phyloP scores from a whole-genome alignment of 1,284 basidiomycete species.

The Wolfiporia cocos region DNA sequence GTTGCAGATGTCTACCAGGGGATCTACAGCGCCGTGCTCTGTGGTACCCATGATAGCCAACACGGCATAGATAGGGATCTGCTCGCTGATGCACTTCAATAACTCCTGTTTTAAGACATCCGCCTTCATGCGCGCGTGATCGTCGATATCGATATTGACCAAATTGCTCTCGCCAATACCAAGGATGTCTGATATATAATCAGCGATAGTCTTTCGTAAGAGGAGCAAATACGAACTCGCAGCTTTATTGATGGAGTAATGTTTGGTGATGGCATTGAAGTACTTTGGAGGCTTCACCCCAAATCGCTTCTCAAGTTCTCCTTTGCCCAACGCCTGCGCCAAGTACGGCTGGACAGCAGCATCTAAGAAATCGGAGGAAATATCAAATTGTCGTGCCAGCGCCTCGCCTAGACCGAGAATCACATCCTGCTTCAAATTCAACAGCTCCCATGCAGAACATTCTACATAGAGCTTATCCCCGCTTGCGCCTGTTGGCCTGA shows the following conservation, averaged over 20 bases:
- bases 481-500: background rate
- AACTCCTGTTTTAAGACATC: conserved; percentile 24
- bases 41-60: conserved; percentile 39
- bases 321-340: conserved; percentile 32
- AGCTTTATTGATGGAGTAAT: conserved; percentile 43
- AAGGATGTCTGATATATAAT: conserved; percentile 28
- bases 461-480: background rate
- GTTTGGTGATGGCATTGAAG: conserved; percentile 29
- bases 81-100: conserved; percentile 23
- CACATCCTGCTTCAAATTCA: conserved; percentile 23
- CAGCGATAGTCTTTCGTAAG: too few relatives aligned
- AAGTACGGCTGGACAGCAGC: conserved; percentile 24
- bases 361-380: conserved; percentile 20
- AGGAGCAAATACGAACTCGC: conserved; percentile 24
- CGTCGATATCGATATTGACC: conserved; percentile 30
- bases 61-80: conserved; percentile 30
- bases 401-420: conserved; percentile 23
- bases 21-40: conserved; percentile 39
- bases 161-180: conserved; percentile 36
- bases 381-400: conserved; percentile 21
- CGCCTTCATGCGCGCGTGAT: conserved; percentile 31
- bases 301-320: conserved; percentile 23
- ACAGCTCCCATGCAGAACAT: conserved; percentile 25
- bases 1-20: conserved; percentile 32
- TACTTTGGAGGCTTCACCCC: conserved; percentile 20